A percentile compares a stretch with the other conserved stretches of the same genome.
Evolutionary conservation across 2,329 filamentous ascomycete species (phyloP).

Genomic region (Amauroascus verrucosus): DNA sequence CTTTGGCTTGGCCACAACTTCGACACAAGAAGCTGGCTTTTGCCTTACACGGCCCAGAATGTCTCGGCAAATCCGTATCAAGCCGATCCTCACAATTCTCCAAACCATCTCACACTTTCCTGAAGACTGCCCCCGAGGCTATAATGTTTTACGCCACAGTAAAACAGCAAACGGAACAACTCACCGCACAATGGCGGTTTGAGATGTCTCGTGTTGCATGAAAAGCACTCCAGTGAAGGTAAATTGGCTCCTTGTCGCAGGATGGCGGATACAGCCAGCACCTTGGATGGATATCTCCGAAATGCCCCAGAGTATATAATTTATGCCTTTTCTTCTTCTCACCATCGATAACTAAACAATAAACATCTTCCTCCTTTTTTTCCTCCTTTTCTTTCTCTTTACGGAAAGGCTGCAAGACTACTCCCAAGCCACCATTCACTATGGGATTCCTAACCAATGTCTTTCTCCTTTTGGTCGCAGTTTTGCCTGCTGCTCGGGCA

Average conservation of each 20-base stretch:
- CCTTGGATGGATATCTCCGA: background rate
- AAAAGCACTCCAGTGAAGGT: background rate
- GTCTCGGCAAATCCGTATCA: background rate
- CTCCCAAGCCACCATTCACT: background rate
- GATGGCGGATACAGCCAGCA: background rate
- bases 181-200: constrained; percentile 7
- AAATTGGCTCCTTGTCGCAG: constrained; percentile 10
- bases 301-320: background rate
- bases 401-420: background rate
- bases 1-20: background rate
- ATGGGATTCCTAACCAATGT: constrained; percentile 1
- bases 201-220: constrained; percentile 5
- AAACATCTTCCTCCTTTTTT: too few species aligned
- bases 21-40: background rate
- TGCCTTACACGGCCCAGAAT: background rate
- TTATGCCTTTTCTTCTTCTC: background rate
- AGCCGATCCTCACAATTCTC: background rate
- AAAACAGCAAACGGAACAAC: constrained; percentile 9
- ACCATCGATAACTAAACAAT: background rate
- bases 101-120: background rate
- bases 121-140: background rate
- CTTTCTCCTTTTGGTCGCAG: background rate
- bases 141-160: constrained; percentile 4
- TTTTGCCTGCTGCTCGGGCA: background rate
- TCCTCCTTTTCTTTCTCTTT: too few species aligned